Evolutionary conservation across 768 basidiomycete genomes (phyloP).

Genomic region (Termitomyces sp.): DNA sequence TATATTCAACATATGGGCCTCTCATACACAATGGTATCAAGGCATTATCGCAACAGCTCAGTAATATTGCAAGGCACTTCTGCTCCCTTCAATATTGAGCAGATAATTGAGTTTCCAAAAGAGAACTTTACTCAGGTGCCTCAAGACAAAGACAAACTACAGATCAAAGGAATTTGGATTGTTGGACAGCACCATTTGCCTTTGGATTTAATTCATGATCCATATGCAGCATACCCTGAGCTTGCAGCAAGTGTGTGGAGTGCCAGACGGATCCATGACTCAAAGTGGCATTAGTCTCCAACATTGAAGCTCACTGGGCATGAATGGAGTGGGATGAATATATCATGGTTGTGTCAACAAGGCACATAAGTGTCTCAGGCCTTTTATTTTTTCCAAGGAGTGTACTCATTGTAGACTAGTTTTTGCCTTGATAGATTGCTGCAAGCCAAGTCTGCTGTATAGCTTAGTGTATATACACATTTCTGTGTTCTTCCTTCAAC

Average conservation of each 20-base stretch:
- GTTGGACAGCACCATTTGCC: not conserved
- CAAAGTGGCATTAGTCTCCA: not conserved
- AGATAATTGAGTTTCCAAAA: not conserved
- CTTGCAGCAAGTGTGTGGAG: not conserved
- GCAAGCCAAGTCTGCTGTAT: no score
- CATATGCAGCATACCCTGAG: not conserved
- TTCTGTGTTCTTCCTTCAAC: no score
- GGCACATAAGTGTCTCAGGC: not conserved
- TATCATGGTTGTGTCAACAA: not conserved
- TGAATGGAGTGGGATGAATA: not conserved
- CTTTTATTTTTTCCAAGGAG: not conserved
- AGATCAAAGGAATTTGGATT: not conserved
- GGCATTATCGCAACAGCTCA: not conserved
- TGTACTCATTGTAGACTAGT: not conserved
- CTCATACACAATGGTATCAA: not conserved
- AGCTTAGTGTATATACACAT: no score
- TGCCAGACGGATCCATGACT: not conserved
- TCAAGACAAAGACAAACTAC: not conserved
- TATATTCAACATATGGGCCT: not conserved
- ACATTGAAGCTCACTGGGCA: not conserved
- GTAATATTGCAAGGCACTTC: not conserved
- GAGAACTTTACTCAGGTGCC: not conserved
- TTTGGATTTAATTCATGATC: not conserved
- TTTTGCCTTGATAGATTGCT: not conserved
- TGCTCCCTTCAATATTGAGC: not conserved